These are phyloP conservation scores for Daldinia decipiens DNA, from an alignment of 495 filamentous ascomycete genomes.

Conservation along the genomic window DNA sequence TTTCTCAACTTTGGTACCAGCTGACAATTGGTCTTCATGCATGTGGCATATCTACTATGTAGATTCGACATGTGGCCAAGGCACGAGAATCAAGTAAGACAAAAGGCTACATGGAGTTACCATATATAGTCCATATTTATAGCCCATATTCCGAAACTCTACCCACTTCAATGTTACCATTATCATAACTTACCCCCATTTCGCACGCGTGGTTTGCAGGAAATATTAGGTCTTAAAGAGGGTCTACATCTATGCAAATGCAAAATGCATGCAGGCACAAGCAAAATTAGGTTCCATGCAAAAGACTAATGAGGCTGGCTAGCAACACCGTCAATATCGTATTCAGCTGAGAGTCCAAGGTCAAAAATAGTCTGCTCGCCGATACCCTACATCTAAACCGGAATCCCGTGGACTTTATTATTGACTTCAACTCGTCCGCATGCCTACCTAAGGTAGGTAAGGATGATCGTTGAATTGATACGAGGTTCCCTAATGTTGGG, in stretches of 20 bases:
- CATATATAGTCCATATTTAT: constrained; percentile 4
- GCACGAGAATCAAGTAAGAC: constrained; percentile 34
- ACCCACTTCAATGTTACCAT: neutral
- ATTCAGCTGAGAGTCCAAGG: neutral
- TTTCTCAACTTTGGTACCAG: constrained; percentile 32
- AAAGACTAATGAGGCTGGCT: neutral
- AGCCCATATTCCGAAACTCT: constrained; percentile 10
- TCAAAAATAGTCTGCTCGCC: neutral
- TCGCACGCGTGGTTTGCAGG: neutral
- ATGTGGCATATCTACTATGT: constrained; percentile 13
- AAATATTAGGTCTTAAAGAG: constrained; percentile 5
- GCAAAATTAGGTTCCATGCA: neutral
- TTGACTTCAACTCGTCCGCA: neutral
- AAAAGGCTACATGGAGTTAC: neutral
- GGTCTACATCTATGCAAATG: neutral
- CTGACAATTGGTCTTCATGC: constrained; percentile 6
- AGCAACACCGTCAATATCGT: neutral
- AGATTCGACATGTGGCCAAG: constrained; percentile 31
- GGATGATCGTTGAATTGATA: neutral
- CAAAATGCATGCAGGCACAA: neutral
- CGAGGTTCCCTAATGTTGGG: constrained; percentile 2
- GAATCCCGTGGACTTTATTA: neutral
- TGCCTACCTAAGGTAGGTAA: neutral
- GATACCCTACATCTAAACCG: neutral
- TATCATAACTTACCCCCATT: neutral